These are phyloP conservation scores for Alternaria sp. DNA, from an alignment of 2,329 filamentous ascomycete genomes.

Conservation along the genomic window DNA sequence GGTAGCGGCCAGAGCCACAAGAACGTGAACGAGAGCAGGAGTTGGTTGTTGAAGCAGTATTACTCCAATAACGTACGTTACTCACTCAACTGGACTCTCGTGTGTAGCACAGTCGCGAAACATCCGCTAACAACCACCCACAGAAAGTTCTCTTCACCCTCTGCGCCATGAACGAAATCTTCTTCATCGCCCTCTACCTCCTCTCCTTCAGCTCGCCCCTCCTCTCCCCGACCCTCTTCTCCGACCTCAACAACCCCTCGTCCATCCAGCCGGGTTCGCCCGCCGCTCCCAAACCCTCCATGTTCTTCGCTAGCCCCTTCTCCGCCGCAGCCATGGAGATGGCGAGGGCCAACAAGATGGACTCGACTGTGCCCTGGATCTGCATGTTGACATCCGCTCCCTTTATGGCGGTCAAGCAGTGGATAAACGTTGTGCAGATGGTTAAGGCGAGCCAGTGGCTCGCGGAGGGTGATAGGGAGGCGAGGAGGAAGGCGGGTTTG, in stretches of 20 bases:
- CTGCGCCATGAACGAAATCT: constrained; percentile 90
- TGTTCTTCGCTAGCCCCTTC: constrained; percentile 87
- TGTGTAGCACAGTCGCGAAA: background rate
- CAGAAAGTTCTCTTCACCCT: constrained; percentile 90
- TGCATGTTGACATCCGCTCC: constrained; percentile 81
- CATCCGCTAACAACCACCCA: constrained; percentile 16
- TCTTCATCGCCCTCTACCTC: constrained; percentile 98
- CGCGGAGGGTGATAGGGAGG: constrained; percentile 83
- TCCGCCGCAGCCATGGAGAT: constrained; percentile 91
- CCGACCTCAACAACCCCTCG: constrained; percentile 63
- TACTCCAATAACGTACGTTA: constrained; percentile 89
- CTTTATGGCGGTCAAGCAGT: constrained; percentile 89
- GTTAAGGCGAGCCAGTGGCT: constrained; percentile 92
- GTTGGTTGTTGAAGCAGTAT: constrained; percentile 90
- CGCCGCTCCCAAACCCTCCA: constrained; percentile 70
- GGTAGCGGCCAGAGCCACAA: constrained; percentile 85
- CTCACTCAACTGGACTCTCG: background rate
- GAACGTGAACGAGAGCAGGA: constrained; percentile 85
- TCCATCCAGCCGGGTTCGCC: constrained; percentile 68
- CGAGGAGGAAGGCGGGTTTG: constrained; percentile 57
- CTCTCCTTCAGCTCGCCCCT: constrained; percentile 93
- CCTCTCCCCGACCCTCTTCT: constrained; percentile 82
- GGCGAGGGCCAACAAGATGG: constrained; percentile 84
- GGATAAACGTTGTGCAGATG: constrained; percentile 92
- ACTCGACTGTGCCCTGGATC: constrained; percentile 71